A percentile compares a stretch with the other conserved stretches of the same genome.
phyloP scores from a whole-genome alignment of 164 flowering plant species.

The Tetrastigma voinierianum region DNA sequence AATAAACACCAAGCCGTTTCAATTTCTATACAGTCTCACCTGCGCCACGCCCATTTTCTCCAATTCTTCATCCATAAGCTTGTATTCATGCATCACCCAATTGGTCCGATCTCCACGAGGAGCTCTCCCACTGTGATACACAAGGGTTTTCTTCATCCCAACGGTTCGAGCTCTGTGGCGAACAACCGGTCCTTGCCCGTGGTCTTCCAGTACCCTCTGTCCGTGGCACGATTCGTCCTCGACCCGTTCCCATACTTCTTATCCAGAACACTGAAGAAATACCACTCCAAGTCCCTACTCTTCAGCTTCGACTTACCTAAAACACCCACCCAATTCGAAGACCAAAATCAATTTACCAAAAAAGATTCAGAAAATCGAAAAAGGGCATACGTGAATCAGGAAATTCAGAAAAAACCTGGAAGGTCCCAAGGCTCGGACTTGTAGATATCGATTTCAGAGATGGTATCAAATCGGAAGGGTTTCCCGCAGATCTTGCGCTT shows the following conservation, averaged over 20 bases:
- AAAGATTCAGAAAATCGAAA: no score
- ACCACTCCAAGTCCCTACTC: slow-evolving; percentile 49
- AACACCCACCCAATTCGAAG: neutral
- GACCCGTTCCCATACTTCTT: slow-evolving; percentile 45
- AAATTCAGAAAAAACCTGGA: no score
- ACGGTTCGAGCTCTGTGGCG: slow-evolving; percentile 21
- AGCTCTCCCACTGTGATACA: slow-evolving; percentile 42
- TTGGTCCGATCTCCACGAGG: slow-evolving; percentile 41
- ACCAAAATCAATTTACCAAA: neutral
- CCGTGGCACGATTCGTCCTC: slow-evolving; percentile 44
- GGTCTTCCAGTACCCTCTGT: slow-evolving; percentile 48
- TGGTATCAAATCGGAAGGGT: slow-evolving; percentile 17
- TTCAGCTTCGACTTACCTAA: slow-evolving; percentile 33
- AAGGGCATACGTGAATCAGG: no score
- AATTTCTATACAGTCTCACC: slow-evolving; percentile 16
- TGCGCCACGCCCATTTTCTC: slow-evolving; percentile 29
- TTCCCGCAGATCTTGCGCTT: slow-evolving; percentile 21
- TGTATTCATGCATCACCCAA: slow-evolving; percentile 56
- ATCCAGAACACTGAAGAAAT: slow-evolving; percentile 44
- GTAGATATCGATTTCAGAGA: slow-evolving; percentile 22
- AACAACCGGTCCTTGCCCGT: slow-evolving; percentile 42
- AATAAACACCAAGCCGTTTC: no score
- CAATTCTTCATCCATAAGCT: slow-evolving; percentile 32
- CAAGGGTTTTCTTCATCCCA: slow-evolving; percentile 52
- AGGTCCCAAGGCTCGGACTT: slow-evolving; percentile 31